Base-by-base conservation (phyloP, 805 yeast genomes). In the Yarrowia sp. region DNA sequence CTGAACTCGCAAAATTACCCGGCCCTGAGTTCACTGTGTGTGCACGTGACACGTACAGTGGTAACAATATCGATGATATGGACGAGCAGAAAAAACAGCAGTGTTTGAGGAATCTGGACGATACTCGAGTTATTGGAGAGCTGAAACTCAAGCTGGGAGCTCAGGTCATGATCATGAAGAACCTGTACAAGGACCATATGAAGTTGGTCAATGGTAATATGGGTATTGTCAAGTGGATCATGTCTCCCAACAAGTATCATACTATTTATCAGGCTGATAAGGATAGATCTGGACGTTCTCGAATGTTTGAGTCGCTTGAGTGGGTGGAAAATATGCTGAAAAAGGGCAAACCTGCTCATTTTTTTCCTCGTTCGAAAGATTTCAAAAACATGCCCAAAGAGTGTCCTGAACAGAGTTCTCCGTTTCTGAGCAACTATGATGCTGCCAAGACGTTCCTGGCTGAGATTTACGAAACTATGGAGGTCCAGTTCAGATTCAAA, bases 101-200 rank as follows among this genome's bases (percentile, higher is more conserved):
- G 60, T 69, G 69, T 73, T 15, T 75, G 75, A 38, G 71, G 68
- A 41, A 32, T 85, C 60, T 88, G n/a, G 70, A 75, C 4, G 81
- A 83, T 45, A 77, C 90, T 32, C 86, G 91, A 88, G 96, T 95
- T 47, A 88, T 86, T 31, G 81, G 83, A 66, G 72, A 68, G 6
- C 72, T 95, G 14, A 81, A 79, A 7, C 77, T 95, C 68, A 92
- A 92, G 73, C 86, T 85, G 62, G 90, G 89, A 42, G 96, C 97
- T 0, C 98, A 95, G 75, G 98, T 95, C 1, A 90, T 95, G 92
- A 84, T 90, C 77, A 76, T 92, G 66, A 87, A 87, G 69, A 95
- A 95, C 74, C 80, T 80, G 22, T 36, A 43, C 36, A 32, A 66
- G 18, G 55, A 69, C 8, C 89, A 87, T 64, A 86, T 84, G 10